phyloP scores from a whole-genome alignment of 176 grass and related monocot genomes.

The Oryza meyeriana region DNA sequence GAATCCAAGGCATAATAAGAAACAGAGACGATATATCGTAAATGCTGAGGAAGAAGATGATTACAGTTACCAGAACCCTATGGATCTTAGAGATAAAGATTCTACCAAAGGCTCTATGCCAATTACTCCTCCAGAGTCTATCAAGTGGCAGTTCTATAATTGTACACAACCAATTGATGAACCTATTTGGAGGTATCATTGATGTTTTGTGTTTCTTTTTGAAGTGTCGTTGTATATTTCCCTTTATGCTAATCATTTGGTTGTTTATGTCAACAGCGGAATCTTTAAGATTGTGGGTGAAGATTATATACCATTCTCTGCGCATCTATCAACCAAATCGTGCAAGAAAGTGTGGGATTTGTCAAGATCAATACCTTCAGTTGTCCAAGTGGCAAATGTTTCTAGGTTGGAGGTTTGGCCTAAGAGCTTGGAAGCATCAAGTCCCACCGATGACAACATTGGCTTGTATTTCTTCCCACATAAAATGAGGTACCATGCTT shows the following conservation, averaged over 20 bases:
- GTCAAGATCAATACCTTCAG: conserved; percentile 29
- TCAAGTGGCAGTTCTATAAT: not conserved
- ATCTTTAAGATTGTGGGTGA: conserved; percentile 33
- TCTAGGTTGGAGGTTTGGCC: conserved; percentile 49
- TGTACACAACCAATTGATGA: conserved; percentile 24
- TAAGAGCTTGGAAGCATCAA: conserved; percentile 44
- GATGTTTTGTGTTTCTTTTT: not conserved
- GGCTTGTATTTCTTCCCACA: conserved; percentile 77
- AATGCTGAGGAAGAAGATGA: not conserved
- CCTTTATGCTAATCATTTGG: not conserved
- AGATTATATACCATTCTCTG: conserved; percentile 37
- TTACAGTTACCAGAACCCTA: not conserved
- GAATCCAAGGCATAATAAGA: not conserved
- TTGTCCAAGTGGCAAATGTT: too few species aligned
- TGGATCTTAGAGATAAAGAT: not conserved
- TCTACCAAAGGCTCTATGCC: not conserved
- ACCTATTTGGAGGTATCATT: conserved; percentile 27
- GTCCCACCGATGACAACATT: conserved; percentile 41
- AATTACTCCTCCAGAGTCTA: not conserved
- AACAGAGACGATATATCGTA: not conserved
- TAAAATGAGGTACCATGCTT: conserved; percentile 40
- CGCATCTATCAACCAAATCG: conserved; percentile 53
- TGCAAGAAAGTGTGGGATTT: conserved; percentile 50
- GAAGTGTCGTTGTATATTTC: not conserved
- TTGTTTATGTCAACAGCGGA: conserved; percentile 36